phyloP scores from a whole-genome alignment of 352 stramenopile genomes.

The Phytophthora fragariaefolia region DNA sequence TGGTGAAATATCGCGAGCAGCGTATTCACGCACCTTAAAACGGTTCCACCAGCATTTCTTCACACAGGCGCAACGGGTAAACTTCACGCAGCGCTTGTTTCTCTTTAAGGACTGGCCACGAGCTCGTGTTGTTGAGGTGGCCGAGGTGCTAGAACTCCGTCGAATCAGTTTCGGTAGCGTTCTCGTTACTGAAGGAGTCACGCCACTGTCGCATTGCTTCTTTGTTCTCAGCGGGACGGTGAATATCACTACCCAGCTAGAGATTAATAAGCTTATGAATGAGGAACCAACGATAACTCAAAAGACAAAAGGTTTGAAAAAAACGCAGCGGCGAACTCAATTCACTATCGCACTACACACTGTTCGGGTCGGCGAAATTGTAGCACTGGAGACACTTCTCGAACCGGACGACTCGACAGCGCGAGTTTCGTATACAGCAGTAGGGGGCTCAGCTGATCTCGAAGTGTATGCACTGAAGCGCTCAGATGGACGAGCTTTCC shows the following conservation, averaged over 20 bases:
- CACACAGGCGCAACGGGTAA: slow-evolving; percentile 52
- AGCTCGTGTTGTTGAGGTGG: slow-evolving; percentile 41
- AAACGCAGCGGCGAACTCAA: slow-evolving; percentile 24
- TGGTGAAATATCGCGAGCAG: slow-evolving; percentile 49
- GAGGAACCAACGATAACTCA: background rate
- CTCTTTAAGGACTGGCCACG: slow-evolving; percentile 60
- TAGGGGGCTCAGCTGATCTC: slow-evolving; percentile 43
- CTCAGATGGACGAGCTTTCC: slow-evolving; percentile 22
- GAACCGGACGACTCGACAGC: slow-evolving; percentile 23
- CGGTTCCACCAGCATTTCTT: slow-evolving; percentile 58
- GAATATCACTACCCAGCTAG: slow-evolving; percentile 40
- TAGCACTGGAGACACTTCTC: slow-evolving; percentile 47
- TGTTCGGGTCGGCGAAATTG: slow-evolving; percentile 38
- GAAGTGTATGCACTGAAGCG: slow-evolving; percentile 55
- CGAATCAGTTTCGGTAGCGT: slow-evolving; percentile 52
- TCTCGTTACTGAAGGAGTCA: slow-evolving; percentile 39
- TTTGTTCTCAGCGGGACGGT: slow-evolving; percentile 50
- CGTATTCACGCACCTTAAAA: slow-evolving; percentile 58
- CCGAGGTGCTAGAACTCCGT: slow-evolving; percentile 52
- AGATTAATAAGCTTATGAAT: slow-evolving; percentile 4
- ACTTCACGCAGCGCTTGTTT: slow-evolving; percentile 57
- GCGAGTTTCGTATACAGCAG: slow-evolving; percentile 30
- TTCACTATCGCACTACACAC: slow-evolving; percentile 48
- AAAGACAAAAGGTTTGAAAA: slow-evolving; percentile 29
- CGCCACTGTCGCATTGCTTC: slow-evolving; percentile 33